Percentiles rank a stretch among this genome's conserved stretches.
These are phyloP conservation scores for Cantharellus anzutake DNA, from an alignment of 768 basidiomycete species.

Conservation along the genomic window DNA sequence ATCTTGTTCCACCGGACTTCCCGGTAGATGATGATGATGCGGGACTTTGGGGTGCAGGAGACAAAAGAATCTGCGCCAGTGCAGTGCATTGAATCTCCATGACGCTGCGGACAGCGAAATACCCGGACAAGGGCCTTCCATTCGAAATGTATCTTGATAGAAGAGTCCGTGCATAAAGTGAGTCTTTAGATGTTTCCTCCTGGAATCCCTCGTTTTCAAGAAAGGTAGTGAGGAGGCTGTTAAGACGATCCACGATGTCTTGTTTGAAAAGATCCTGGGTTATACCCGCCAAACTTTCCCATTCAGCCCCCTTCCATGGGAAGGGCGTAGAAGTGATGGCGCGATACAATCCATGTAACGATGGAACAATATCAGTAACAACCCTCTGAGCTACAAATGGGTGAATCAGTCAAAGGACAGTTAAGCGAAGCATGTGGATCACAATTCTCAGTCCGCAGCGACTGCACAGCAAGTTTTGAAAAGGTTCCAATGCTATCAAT, in stretches of 20 bases:
- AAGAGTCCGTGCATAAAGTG: constrained; percentile 15
- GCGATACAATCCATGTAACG: constrained; percentile 72
- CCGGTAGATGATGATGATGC: background rate
- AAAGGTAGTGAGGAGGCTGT: constrained; percentile 47
- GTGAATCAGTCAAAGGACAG: background rate
- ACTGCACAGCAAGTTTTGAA: constrained; percentile 33
- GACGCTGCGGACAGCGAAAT: constrained; percentile 79
- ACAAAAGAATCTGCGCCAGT: constrained; percentile 47
- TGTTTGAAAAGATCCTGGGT: constrained; percentile 44
- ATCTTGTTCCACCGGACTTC: background rate
- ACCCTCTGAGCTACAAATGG: constrained; percentile 38
- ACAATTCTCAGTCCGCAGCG: constrained; percentile 37
- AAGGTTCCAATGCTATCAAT: constrained; percentile 44
- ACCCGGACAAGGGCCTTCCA: constrained; percentile 66
- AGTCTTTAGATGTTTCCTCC: constrained; percentile 23
- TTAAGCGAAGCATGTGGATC: constrained; percentile 13
- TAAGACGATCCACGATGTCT: constrained; percentile 51
- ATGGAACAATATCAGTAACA: constrained; percentile 57
- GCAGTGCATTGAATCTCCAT: constrained; percentile 75
- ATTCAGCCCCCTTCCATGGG: constrained; percentile 49
- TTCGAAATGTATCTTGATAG: constrained; percentile 49
- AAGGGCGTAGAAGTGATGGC: constrained; percentile 66
- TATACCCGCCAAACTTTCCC: constrained; percentile 34
- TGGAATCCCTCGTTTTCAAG: constrained; percentile 30
- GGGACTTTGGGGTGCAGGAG: constrained; percentile 12